Evolutionary conservation across 352 stramenopile genomes (phyloP), one percentile per base, ranked within the genome.

Genomic region (Pythium sp.): DNA sequence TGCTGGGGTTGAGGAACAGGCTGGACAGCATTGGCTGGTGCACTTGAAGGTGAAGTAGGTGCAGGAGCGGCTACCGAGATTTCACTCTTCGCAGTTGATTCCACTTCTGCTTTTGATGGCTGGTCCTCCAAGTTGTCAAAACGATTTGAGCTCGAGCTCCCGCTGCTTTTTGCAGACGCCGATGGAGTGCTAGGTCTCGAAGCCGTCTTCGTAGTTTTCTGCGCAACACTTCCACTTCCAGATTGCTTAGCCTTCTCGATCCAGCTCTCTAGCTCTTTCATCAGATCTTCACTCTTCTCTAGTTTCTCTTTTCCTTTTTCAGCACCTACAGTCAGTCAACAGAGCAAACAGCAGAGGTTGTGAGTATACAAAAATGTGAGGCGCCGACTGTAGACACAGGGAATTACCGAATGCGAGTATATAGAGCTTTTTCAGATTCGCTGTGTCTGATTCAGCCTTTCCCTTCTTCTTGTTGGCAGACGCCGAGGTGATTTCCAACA

Each of bases 401-500:
- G 7, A 18, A n/a, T 15, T 62, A 69, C 58, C 65, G 24, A 67
- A 71, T 5, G 65, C 65, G 7, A 71, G 60, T 5, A 38, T n/a
- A 18, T 71, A 65, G 7, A 71, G 38, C 36, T 28, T 66, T 30
- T 67, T 56, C 22, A 67, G 24, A n/a, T 59, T 72, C 24, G 47
- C 30, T 14, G 30, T 46, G 18, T 62, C 41, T 0, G 34, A 20
- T 8, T 68, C 67, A 8, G 22, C 9, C 7, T 51, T 36, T 5
- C 8, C 38, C 56, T 26, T 75, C 24, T 60, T 79, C 38, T 73
- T 73, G 22, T 71, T 63, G 18, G 65, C 63, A 15, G 77, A 70
- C 22, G 41, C 26, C 7, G 53, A 65, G 47, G 46, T 91, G 58
- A 92, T 89, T 65, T 91, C 73, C 4, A 95, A 54, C 1, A 95